Base-by-base conservation (phyloP, 805 yeast genomes). In the Crinitomyces ghanaensis region DNA sequence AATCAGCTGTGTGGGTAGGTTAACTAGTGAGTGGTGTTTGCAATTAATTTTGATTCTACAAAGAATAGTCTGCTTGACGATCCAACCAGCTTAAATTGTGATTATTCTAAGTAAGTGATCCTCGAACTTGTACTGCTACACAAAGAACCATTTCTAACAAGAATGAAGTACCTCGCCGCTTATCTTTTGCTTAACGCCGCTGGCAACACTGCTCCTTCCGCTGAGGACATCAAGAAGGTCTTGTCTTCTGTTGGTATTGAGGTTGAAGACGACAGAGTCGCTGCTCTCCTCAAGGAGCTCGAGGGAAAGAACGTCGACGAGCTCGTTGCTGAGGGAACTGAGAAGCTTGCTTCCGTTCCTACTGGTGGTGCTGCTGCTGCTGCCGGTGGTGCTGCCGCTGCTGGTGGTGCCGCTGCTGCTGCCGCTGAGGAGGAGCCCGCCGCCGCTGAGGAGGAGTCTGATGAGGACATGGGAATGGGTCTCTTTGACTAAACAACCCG, bases 151-250 rank as follows among this genome's bases (percentile, higher is more conserved):
- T 44, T 34, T 16, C 23, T 33, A 19, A 27, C 25, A 30, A n/a
- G 34, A 62, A 72, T 85, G 96, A 91, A 85, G 82, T 88, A 88
- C 78, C 80, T 91, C 72, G 98, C 98, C 71, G 97, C 98, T 68
- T 91, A 91, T 76, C 80, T 91, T 69, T 80, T 88, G 71, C 77
- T 91, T 69, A 85, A 79, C 72, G 85, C 91, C 66, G 95, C 95
- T 68, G 98, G 97, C 65, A 77, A 76, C 73, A 65, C 85, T 63
- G 60, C 91, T 57, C 97, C 98, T 69, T 71, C 94, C 53, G 93
- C 94, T 55, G 76, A 80, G 60, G 88, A 84, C 66, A 74, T 91
- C 74, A 70, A 82, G 68, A 57, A 78, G 53, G 79, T 91, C 58
- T 77, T 91, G 62, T 79, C 82, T 62, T 70, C 97, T 40, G 97